Evolutionary conservation across 2,329 filamentous ascomycete species (phyloP).

Genomic region (Fusarium udum): DNA sequence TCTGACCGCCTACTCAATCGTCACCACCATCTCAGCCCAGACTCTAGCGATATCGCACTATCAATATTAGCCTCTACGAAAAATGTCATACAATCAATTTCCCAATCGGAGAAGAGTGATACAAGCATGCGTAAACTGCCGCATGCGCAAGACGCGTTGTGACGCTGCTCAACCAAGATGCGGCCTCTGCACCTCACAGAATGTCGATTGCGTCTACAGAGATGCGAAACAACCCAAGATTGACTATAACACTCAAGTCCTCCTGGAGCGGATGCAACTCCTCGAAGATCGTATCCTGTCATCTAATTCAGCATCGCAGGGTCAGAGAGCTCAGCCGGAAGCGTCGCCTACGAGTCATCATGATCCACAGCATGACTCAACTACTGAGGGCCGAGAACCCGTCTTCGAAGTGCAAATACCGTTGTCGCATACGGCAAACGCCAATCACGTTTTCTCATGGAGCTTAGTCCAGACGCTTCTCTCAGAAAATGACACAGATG

Average conservation of each 20-base stretch:
- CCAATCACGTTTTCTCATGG: conserved; percentile 30
- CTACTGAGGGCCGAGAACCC: not conserved
- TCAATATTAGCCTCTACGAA: not conserved
- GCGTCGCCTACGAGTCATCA: not conserved
- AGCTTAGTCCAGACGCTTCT: conserved; percentile 4
- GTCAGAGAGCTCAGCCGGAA: fast-evolving
- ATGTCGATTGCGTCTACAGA: conserved; percentile 45
- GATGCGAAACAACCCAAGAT: conserved; percentile 43
- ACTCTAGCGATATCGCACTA: not conserved
- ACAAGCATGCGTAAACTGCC: conserved; percentile 45
- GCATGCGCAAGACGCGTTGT: conserved; percentile 45
- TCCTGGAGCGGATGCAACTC: conserved; percentile 45
- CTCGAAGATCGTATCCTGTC: conserved; percentile 42
- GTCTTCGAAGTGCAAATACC: conserved; percentile 17
- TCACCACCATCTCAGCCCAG: not conserved
- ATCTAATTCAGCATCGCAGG: fast-evolving
- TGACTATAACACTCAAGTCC: conserved; percentile 43
- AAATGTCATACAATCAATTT: conserved; percentile 15
- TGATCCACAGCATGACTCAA: not conserved
- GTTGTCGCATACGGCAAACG: conserved; percentile 24
- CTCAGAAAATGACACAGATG: not conserved
- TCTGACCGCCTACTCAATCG: not conserved
- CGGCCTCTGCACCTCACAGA: conserved; percentile 41
- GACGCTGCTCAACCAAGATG: conserved; percentile 45
- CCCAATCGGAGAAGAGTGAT: conserved; percentile 14